Conservation (phyloP, 2,329 filamentous ascomycete species). For the Teratosphaeria nubilosa region DNA sequence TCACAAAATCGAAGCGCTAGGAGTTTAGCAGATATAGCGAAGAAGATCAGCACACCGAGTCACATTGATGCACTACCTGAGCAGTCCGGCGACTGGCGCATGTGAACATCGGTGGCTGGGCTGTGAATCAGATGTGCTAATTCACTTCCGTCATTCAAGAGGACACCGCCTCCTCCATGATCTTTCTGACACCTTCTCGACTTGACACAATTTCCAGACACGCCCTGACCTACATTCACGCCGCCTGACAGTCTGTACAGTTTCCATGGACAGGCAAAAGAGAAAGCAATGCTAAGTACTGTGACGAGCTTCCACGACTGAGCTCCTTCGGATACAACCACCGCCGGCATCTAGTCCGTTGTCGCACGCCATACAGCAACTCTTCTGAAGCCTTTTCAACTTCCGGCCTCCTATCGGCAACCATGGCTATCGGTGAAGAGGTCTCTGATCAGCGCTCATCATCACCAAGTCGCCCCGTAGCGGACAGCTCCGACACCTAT, state of each 20-base stretch:
- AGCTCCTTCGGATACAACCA: not conserved
- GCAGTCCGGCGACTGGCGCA: not conserved
- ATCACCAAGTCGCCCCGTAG: not conserved
- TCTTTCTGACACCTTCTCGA: not conserved
- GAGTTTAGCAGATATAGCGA: not conserved
- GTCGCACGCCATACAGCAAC: not conserved
- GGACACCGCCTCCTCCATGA: not conserved
- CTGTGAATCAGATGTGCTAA: not conserved
- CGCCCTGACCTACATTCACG: not conserved
- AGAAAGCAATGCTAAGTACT: not conserved
- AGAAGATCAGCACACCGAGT: not conserved
- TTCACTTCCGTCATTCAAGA: not conserved
- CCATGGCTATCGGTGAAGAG: not conserved
- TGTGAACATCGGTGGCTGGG: not conserved
- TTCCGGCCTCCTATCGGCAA: not conserved
- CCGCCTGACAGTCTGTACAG: not conserved
- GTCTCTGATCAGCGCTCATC: not conserved
- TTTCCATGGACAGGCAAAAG: not conserved
- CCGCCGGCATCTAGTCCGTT: not conserved
- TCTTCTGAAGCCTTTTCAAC: not conserved
- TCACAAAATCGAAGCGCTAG: not conserved
- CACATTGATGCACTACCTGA: not conserved
- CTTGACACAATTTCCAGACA: not conserved
- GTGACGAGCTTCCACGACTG: not conserved
- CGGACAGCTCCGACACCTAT: not conserved